Evolutionary conservation across 345 rosid genomes (phyloP).

Genomic region (Eucalyptus pauciflora): DNA sequence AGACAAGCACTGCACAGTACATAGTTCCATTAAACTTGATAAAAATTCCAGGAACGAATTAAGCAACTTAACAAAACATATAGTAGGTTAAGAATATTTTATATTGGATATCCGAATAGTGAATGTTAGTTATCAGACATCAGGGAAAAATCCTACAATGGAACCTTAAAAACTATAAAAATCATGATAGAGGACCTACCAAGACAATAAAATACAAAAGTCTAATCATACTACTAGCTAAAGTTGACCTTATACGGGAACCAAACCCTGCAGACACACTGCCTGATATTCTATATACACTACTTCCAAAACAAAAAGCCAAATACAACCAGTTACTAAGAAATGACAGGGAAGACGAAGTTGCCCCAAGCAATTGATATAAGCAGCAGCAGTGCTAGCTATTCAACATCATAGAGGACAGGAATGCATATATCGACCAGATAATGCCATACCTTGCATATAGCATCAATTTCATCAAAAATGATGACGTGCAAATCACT

Average conservation of each 20-base stretch:
- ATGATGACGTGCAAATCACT: constrained; percentile 96
- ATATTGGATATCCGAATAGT: not conserved
- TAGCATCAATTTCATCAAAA: constrained; percentile 99
- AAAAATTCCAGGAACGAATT: not conserved
- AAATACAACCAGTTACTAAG: not conserved
- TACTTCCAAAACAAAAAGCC: not conserved
- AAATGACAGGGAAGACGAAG: not conserved
- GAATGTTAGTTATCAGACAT: not conserved
- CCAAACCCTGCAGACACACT: not conserved
- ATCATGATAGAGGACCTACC: not conserved
- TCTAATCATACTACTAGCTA: not conserved
- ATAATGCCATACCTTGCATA: constrained; percentile 73
- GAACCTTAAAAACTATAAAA: not conserved
- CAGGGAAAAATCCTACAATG: not conserved
- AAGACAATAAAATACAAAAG: not conserved
- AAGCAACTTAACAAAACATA: not conserved
- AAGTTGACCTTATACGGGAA: not conserved
- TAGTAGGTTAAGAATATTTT: not conserved
- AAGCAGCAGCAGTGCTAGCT: not conserved
- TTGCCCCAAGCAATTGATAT: not conserved
- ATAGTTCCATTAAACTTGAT: not conserved
- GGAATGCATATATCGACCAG: not conserved
- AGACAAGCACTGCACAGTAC: not conserved
- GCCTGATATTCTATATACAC: not conserved
- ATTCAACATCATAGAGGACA: not conserved